Evolutionary conservation across 768 basidiomycete species (phyloP).

Genomic region (Suillus alpinus): DNA sequence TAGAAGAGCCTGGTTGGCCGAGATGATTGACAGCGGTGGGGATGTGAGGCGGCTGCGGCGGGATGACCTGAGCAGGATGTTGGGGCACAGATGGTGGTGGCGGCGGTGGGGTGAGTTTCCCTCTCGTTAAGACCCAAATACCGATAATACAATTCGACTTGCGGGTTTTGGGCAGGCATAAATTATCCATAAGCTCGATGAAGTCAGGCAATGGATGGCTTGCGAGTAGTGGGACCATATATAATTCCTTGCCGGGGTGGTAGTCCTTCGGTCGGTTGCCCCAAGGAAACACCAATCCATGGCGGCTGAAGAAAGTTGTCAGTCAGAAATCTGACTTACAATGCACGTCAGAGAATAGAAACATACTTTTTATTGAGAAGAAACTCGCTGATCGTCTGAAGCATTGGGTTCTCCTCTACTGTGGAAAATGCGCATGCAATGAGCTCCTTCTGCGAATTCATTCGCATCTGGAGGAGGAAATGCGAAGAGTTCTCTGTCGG

Average conservation of each 20-base stretch:
- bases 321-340: slow-evolving; percentile 9
- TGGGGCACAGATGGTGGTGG: slow-evolving; percentile 17
- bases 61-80: slow-evolving; percentile 12
- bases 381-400: slow-evolving; percentile 62
- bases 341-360: slow-evolving; percentile 7
- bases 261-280: slow-evolving; percentile 69
- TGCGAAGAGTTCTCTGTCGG: slow-evolving; percentile 71
- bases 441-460: slow-evolving; percentile 77
- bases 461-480: slow-evolving; percentile 74
- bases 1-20: slow-evolving; percentile 12
- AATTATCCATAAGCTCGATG: slow-evolving; percentile 76
- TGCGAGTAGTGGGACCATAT: slow-evolving; percentile 74
- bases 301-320: slow-evolving; percentile 52
- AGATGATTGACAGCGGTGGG: slow-evolving; percentile 8
- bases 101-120: slow-evolving; percentile 57
- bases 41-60: slow-evolving; percentile 15
- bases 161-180: slow-evolving; percentile 64
- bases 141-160: slow-evolving; percentile 70
- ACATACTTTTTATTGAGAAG: slow-evolving; percentile 71
- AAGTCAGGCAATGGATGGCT: slow-evolving; percentile 76
- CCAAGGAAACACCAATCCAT: slow-evolving; percentile 87
- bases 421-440: slow-evolving; percentile 75
- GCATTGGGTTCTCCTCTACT: slow-evolving; percentile 41
- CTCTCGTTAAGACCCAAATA: slow-evolving; percentile 83
- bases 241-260: slow-evolving; percentile 81